Percentiles rank a stretch among this genome's conserved stretches.
These are phyloP conservation scores for Botryosphaeria dothidea DNA, from an alignment of 2,329 filamentous ascomycete genomes.

Conservation along the genomic window DNA sequence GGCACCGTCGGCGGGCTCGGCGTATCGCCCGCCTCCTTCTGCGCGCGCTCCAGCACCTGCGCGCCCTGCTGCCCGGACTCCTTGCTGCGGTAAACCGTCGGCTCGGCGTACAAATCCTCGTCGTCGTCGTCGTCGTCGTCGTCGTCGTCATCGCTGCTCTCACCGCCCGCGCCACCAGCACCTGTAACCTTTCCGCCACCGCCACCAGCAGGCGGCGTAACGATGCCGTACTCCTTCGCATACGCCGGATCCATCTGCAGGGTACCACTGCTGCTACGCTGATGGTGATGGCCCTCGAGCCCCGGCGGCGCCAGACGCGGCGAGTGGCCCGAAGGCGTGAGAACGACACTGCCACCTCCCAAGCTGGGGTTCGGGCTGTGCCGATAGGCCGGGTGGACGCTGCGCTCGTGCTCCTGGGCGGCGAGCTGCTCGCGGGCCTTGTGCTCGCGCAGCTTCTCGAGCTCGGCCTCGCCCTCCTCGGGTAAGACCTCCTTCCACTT, in stretches of 20 bases:
- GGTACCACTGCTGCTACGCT: not conserved
- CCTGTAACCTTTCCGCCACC: not conserved
- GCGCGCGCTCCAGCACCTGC: conserved; percentile 8
- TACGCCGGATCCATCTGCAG: conserved; percentile 9
- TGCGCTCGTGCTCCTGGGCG: not conserved
- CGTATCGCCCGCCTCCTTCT: not conserved
- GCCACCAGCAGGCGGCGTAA: not conserved
- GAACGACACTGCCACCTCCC: not conserved
- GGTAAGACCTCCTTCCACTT: not conserved
- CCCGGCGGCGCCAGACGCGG: not conserved
- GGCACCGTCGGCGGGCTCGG: conserved; percentile 20
- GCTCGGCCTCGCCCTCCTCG: not conserved
- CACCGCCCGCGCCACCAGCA: not conserved
- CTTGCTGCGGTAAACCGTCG: conserved; percentile 31
- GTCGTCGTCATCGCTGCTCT: not conserved
- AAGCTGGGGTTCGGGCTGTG: not conserved
- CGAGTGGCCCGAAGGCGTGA: not conserved
- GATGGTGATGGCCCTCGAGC: not conserved
- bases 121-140: conserved; percentile 8
- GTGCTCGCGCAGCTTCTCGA: not conserved
- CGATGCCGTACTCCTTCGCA: conserved; percentile 9
- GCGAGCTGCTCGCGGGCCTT: not conserved
- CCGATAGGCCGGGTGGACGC: not conserved
- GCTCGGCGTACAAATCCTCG: conserved; percentile 18
- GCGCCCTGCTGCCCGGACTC: conserved; percentile 19